phyloP scores from a whole-genome alignment of 805 yeast species.

The Candida nanaspora region DNA sequence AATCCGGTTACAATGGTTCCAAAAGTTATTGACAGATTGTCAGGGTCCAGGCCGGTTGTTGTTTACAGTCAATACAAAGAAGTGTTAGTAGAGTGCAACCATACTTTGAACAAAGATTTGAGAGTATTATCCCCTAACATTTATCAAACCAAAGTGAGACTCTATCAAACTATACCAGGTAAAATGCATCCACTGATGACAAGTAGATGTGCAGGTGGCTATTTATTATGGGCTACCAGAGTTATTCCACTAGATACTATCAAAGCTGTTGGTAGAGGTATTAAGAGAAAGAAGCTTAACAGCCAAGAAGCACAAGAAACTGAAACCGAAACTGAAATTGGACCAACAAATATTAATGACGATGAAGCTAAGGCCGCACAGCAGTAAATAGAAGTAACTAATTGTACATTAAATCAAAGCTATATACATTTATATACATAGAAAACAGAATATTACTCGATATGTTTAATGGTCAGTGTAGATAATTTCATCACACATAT shows the following conservation, averaged over 20 bases:
- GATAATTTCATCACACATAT: constrained; percentile 11
- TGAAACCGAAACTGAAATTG: too few relatives aligned
- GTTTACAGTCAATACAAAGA: constrained; percentile 81
- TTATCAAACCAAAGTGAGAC: constrained; percentile 73
- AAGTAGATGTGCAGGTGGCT: constrained; percentile 89
- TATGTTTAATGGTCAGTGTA: neutral
- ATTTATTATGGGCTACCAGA: constrained; percentile 65
- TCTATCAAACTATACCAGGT: constrained; percentile 90
- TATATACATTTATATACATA: neutral
- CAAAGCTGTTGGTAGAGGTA: constrained; percentile 64
- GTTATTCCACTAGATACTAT: constrained; percentile 66
- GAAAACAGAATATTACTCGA: neutral
- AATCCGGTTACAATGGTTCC: constrained; percentile 61
- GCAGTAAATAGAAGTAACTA: too few relatives aligned
- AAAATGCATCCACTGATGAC: constrained; percentile 95
- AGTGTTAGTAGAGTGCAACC: constrained; percentile 64
- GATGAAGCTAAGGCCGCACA: neutral
- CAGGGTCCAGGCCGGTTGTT: constrained; percentile 85
- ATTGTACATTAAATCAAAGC: too few relatives aligned
- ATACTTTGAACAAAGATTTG: constrained; percentile 56
- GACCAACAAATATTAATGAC: neutral
- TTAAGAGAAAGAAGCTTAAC: constrained; percentile 31
- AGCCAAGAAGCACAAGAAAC: constrained; percentile 3
- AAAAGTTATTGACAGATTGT: constrained; percentile 51
- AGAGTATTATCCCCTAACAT: constrained; percentile 78